These are phyloP conservation scores for Solanum aculeatissimum DNA, from an alignment of 305 asterid genomes.

Conservation along the genomic window DNA sequence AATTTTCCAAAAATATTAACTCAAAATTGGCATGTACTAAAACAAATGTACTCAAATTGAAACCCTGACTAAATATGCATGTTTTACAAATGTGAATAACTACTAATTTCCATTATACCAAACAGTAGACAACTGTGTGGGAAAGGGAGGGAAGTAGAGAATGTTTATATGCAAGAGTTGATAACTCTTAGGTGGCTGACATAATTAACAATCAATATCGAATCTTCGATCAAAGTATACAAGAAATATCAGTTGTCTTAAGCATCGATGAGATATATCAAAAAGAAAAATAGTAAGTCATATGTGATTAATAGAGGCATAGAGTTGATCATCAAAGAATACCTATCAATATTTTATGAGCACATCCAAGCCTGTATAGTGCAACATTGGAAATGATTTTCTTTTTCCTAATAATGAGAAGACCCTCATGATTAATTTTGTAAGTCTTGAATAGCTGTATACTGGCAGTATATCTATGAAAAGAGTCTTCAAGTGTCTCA, in stretches of 20 bases:
- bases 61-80: neutral
- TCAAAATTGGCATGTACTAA: neutral
- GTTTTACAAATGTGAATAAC: neutral
- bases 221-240: neutral
- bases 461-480: conserved; percentile 56
- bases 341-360: conserved; percentile 54
- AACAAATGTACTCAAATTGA: neutral
- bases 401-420: conserved; percentile 39
- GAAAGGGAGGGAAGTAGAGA: neutral
- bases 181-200: neutral
- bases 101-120: neutral
- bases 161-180: neutral
- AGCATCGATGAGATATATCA: neutral
- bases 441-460: conserved; percentile 52
- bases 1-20: neutral
- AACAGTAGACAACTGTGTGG: neutral
- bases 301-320: neutral
- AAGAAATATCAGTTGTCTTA: neutral
- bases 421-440: conserved; percentile 63
- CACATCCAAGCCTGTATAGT: conserved; percentile 64
- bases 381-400: conserved; percentile 45
- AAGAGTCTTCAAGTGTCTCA: conserved; percentile 86
- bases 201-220: neutral
- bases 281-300: neutral
- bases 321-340: neutral